Conservation (phyloP, 139 green algal genomes). For the Picochlorum sp. region DNA sequence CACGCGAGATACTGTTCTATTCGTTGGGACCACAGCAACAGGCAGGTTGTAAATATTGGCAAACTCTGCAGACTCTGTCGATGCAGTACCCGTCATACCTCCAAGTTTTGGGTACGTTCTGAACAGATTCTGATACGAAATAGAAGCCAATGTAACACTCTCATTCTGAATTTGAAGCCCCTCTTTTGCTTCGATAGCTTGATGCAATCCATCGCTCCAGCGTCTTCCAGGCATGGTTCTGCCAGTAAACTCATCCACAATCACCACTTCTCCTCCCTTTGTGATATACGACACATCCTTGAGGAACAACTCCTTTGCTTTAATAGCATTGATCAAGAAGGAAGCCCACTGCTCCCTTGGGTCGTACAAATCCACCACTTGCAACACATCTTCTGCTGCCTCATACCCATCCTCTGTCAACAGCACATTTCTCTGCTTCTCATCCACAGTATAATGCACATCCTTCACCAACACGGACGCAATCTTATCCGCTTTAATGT, state of each 20-base stretch:
- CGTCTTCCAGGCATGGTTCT: slow-evolving; percentile 86
- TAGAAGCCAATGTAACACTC: slow-evolving; percentile 84
- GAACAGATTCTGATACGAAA: slow-evolving; percentile 95
- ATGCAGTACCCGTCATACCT: slow-evolving; percentile 89
- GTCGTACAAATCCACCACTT: slow-evolving; percentile 92
- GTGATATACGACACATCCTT: slow-evolving; percentile 95
- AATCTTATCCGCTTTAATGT: slow-evolving; percentile 80
- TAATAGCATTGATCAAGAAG: slow-evolving; percentile 95
- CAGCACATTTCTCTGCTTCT: slow-evolving; percentile 96
- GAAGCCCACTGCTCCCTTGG: slow-evolving; percentile 88
- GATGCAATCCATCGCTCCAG: slow-evolving; percentile 89
- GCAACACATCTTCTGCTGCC: slow-evolving; percentile 89
- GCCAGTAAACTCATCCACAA: slow-evolving; percentile 98
- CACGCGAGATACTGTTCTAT: slow-evolving; percentile 35
- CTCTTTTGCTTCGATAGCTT: slow-evolving; percentile 98
- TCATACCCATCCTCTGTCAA: slow-evolving; percentile 98
- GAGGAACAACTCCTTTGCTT: slow-evolving; percentile 95
- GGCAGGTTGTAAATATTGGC: slow-evolving; percentile 90
- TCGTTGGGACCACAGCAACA: slow-evolving; percentile 76
- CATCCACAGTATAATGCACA: slow-evolving; percentile 97
- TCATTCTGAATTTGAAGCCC: slow-evolving; percentile 90
- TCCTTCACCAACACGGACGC: slow-evolving; percentile 69
- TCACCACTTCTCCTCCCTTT: slow-evolving; percentile 81
- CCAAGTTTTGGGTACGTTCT: slow-evolving; percentile 61
- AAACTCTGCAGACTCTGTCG: slow-evolving; percentile 94